Base-by-base conservation (phyloP, 2,329 filamentous ascomycete species). In the Aspergillus pseudoviridinutans region DNA sequence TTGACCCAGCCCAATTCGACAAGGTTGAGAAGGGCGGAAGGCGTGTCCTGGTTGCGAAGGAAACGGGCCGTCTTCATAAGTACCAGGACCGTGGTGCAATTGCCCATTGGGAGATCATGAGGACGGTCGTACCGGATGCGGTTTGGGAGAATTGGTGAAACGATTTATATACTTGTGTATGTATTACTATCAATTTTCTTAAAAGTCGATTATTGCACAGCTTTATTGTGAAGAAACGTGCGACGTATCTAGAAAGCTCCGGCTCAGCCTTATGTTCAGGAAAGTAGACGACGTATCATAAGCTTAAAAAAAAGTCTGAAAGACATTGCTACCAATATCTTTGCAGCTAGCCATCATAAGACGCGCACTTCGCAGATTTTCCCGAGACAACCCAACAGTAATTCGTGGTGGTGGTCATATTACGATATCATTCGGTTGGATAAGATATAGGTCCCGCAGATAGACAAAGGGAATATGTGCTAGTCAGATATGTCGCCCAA, bases 61-160 rank as follows among this genome's bases (percentile, higher is more conserved):
- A 88, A 61, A 90, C 88, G 25, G 79, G 79, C 6, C 81, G 85
- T 66, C 79, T 97, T 67, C 82, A 82, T 55, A 81, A 83, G 70
- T 91, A 85, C 80, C 92, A 96, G 70, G 81, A 86, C 67, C 80
- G 84, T 68, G 91, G 89, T 66, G 92, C 92, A 0, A 71, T 89
- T 53, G 89, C 89, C 9, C 94, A 99, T 76, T 99, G 94, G 94
- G 79, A 78, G 47, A 88, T 99, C 50, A 99, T 99, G 92, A 85
- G 94, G 68, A 84, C 79, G 0, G 92, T 97, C 2, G 65, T 97
- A 61, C 92, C 92, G 1, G 80, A 80, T 56, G 77, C 78, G 12
- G 84, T 97, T 27, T 99, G 94, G 94, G 89, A 96, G 77, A 83
- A 85, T 67, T 97, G 91, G 91, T 96, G 44, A 56, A 20, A 17